phyloP scores from a whole-genome alignment of 108 stramenopile species.

The Skeletonema tropicum region DNA sequence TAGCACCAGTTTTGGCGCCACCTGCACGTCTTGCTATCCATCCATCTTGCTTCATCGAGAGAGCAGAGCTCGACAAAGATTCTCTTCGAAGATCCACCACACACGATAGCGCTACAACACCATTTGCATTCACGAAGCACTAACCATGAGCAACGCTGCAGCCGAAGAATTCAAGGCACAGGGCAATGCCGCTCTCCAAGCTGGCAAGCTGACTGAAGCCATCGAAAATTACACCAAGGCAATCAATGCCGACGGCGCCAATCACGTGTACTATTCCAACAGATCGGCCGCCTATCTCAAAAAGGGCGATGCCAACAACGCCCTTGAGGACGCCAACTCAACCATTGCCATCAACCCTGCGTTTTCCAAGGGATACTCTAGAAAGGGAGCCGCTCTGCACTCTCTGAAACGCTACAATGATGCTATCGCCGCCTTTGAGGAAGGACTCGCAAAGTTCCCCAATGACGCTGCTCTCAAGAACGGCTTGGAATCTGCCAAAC shows the following conservation, averaged over 20 bases:
- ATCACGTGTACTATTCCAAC: constrained; percentile 96
- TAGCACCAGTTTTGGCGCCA: neutral
- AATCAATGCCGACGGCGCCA: constrained; percentile 91
- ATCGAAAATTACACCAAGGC: constrained; percentile 96
- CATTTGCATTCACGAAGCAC: neutral
- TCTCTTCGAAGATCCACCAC: constrained; percentile 13
- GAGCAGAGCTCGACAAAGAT: neutral
- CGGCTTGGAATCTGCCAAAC: constrained; percentile 67
- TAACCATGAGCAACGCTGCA: constrained; percentile 42
- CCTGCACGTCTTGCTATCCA: neutral
- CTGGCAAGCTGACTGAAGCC: constrained; percentile 90
- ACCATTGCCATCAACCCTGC: constrained; percentile 90
- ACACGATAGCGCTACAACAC: neutral
- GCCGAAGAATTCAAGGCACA: constrained; percentile 50
- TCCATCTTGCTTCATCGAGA: neutral
- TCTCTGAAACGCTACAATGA: constrained; percentile 94
- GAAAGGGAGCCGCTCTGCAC: constrained; percentile 96
- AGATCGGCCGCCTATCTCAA: constrained; percentile 96
- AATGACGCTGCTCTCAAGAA: constrained; percentile 84
- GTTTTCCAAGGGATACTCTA: constrained; percentile 93
- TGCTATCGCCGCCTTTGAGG: constrained; percentile 91
- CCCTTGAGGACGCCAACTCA: constrained; percentile 94
- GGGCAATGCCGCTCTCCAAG: constrained; percentile 80
- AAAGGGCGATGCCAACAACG: constrained; percentile 90
- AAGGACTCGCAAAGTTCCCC: constrained; percentile 90